These are phyloP conservation scores for Amanita phalloides DNA, from an alignment of 768 basidiomycete species.

Conservation along the genomic window DNA sequence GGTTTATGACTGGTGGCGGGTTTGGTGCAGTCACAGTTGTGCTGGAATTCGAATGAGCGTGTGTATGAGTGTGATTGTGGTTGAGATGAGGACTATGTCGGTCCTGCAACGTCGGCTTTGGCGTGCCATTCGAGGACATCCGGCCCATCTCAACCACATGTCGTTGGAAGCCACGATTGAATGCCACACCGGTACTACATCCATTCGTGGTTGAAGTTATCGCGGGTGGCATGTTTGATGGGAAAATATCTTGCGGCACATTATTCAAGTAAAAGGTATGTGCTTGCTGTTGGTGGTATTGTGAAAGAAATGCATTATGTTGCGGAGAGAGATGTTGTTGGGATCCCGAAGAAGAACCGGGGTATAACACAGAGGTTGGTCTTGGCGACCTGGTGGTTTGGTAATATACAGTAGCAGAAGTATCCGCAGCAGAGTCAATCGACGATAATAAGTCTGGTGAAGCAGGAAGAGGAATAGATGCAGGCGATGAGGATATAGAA, in stretches of 20 bases:
- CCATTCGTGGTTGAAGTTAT: slow-evolving; percentile 25
- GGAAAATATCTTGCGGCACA: slow-evolving; percentile 32
- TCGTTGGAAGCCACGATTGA: slow-evolving; percentile 1
- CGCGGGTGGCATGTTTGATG: slow-evolving; percentile 28
- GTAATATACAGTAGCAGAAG: slow-evolving; percentile 50
- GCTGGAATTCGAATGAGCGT: slow-evolving; percentile 37
- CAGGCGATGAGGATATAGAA: slow-evolving; percentile 27
- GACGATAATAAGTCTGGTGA: slow-evolving; percentile 33
- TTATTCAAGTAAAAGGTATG: slow-evolving; percentile 11
- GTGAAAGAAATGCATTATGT: slow-evolving; percentile 21
- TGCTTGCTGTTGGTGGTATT: slow-evolving; percentile 18
- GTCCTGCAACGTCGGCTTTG: slow-evolving; percentile 22
- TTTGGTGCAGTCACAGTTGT: slow-evolving; percentile 37
- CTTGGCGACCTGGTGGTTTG: slow-evolving; percentile 46
- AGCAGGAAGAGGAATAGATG: slow-evolving; percentile 33
- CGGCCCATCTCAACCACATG: not conserved
- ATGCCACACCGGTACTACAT: slow-evolving; percentile 9
- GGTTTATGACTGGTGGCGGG: slow-evolving; percentile 17
- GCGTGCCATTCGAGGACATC: slow-evolving; percentile 23
- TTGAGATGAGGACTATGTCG: slow-evolving; percentile 2
- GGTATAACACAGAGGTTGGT: slow-evolving; percentile 33
- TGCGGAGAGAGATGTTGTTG: slow-evolving; percentile 17
- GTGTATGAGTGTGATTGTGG: slow-evolving; percentile 19
- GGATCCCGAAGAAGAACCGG: slow-evolving; percentile 22
- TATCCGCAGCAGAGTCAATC: not conserved